A percentile compares a stretch with the other conserved stretches of the same genome.
These are phyloP conservation scores for Plantago rigida DNA, from an alignment of 305 asterid species.

Conservation along the genomic window DNA sequence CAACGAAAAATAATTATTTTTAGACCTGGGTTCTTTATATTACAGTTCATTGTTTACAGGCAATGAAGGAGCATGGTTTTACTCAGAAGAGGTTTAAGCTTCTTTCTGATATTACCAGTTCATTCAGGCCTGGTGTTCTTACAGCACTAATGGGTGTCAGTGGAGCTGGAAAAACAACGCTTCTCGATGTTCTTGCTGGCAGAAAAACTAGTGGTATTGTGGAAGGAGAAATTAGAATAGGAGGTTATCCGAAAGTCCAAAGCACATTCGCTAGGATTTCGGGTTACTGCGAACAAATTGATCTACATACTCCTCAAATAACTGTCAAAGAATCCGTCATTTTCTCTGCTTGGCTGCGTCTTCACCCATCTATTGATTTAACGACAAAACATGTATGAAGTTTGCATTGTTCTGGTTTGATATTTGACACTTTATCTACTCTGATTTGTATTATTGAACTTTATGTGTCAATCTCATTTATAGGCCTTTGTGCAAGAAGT, in stretches of 20 bases:
- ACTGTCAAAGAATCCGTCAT: conserved; percentile 42
- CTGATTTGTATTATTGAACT: background rate
- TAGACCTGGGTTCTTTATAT: background rate
- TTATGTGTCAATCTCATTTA: background rate
- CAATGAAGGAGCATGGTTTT: conserved; percentile 40
- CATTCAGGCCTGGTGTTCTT: conserved; percentile 44
- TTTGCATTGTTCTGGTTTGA: background rate
- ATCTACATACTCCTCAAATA: conserved; percentile 45
- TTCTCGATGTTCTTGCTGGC: conserved; percentile 51
- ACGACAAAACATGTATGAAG: conserved; percentile 1
- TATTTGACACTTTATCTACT: background rate
- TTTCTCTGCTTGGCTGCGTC: conserved; percentile 51
- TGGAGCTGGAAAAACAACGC: conserved; percentile 53
- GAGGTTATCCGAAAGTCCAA: conserved; percentile 41
- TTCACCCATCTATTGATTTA: conserved; percentile 22
- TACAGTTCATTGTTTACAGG: conserved; percentile 23
- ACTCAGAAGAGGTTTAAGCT: conserved; percentile 31
- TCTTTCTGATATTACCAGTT: conserved; percentile 39
- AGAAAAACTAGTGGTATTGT: conserved; percentile 46
- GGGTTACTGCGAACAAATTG: conserved; percentile 51
- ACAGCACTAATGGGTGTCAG: conserved; percentile 47
- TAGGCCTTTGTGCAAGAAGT: conserved; percentile 44
- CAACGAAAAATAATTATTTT: background rate
- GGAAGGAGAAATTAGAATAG: conserved; percentile 40
- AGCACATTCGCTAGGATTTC: conserved; percentile 41